Base-by-base conservation (phyloP, 495 filamentous ascomycete genomes). In the Oidiodendron maius region DNA sequence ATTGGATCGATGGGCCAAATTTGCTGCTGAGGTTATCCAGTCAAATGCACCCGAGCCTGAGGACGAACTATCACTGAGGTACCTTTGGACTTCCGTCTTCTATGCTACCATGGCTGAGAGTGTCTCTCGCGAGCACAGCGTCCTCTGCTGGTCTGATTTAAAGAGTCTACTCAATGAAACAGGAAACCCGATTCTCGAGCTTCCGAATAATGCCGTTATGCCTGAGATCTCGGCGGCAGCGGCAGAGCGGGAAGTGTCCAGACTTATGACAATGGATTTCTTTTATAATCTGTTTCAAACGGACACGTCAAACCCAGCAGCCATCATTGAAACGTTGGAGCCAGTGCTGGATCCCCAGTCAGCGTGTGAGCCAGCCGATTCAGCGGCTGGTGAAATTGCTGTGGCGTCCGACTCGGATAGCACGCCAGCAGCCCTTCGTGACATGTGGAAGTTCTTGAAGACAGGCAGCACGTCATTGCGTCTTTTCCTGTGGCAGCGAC, bases 191-290 rank as follows among this genome's bases (percentile, higher is more conserved):
- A 64, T 69, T 2, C 81, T 97, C 46, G 71, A 70, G 32, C 74
- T 98, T 5, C 81, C 82, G 13, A 97, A 97, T 56, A 96, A 94
- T 58, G 77, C 77, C 1, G 74, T 86, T 34, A 95, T 99, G 82
- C 82, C 90, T 0, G 89, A 96, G 60, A 73, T 99, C 15, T 96
- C 94, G 0, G 70, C 75, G 3, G 74, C 73, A 11, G 86, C 87
- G 3, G 81, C 91, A 11, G 89, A 95, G 39, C 82, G 89, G 24
- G 93, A 99, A 58, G 86, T 95, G 21, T 87, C 87, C 38, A 87
- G 89, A 59, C 71, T 97, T 12, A 95, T 87, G 12, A 97, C 90
- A 0, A 90, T 93, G 80, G 94, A 95, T 58, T 97, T 96, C 65
- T 97, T 99, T 66, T 72, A 86, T 50, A 84, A 80, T 23, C 78